Evolutionary conservation across 306 rosid genomes (phyloP).

Genomic region (Cajanus cajan): DNA sequence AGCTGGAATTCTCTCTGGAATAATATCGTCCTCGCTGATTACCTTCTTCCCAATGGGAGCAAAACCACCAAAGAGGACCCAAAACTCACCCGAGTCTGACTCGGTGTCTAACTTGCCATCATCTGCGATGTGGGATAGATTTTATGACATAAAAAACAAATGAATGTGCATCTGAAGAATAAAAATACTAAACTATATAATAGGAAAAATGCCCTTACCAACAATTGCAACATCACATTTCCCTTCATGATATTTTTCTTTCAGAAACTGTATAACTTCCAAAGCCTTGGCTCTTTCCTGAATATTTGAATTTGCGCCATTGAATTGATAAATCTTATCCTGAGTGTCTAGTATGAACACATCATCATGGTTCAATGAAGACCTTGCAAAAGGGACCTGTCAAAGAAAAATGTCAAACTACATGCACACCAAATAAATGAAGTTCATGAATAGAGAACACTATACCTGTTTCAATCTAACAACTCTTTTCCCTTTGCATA

Average conservation of each 20-base stretch:
- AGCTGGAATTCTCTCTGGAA: slow-evolving; percentile 76
- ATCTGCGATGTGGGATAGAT: slow-evolving; percentile 49
- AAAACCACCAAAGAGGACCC: slow-evolving; percentile 98
- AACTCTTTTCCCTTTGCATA: slow-evolving; percentile 91
- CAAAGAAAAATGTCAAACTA: slow-evolving; percentile 36
- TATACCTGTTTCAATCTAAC: slow-evolving; percentile 89
- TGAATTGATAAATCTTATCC: slow-evolving; percentile 87
- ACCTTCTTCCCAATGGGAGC: slow-evolving; percentile 96
- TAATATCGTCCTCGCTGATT: slow-evolving; percentile 69
- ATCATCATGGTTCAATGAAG: slow-evolving; percentile 96
- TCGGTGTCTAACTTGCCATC: slow-evolving; percentile 98
- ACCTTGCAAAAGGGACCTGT: slow-evolving; percentile 94
- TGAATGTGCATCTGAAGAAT: background rate
- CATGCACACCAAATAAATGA: slow-evolving; percentile 23
- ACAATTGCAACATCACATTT: slow-evolving; percentile 88
- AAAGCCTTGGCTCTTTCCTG: slow-evolving; percentile 98
- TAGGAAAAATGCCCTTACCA: slow-evolving; percentile 56
- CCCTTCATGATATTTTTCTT: slow-evolving; percentile 90
- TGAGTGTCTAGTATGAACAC: slow-evolving; percentile 85
- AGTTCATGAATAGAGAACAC: slow-evolving; percentile 12
- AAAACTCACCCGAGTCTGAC: slow-evolving; percentile 96
- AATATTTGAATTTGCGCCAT: slow-evolving; percentile 94
- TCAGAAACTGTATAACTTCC: slow-evolving; percentile 88
- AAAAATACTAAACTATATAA: background rate
- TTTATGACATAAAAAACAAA: slow-evolving; percentile 26